Evolutionary conservation across 495 filamentous ascomycete species (phyloP).

Genomic region (Pyronema domesticum): DNA sequence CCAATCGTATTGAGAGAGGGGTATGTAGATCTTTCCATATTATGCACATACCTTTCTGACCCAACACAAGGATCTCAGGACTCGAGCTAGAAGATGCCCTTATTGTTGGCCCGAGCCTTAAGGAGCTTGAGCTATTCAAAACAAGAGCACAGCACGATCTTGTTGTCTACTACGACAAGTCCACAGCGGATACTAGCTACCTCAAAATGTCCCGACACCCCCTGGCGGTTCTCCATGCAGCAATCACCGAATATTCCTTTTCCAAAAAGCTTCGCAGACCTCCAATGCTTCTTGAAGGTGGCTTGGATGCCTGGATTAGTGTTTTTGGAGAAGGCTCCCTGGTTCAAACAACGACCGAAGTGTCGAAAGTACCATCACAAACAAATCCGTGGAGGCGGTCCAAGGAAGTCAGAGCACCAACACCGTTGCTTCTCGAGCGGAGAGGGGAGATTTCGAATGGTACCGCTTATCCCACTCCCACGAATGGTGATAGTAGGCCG

Average conservation of each 20-base stretch:
- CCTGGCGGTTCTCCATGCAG: slow-evolving; percentile 53
- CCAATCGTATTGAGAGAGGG: slow-evolving; percentile 52
- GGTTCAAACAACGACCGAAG: background rate
- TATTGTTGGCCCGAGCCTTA: slow-evolving; percentile 51
- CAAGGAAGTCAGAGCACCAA: background rate
- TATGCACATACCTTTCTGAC: background rate
- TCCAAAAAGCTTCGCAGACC: slow-evolving; percentile 37
- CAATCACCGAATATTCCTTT: slow-evolving; percentile 30
- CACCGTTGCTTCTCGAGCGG: slow-evolving; percentile 7
- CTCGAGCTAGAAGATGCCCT: slow-evolving; percentile 69
- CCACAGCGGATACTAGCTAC: slow-evolving; percentile 37
- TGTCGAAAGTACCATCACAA: background rate
- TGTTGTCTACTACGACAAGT: slow-evolving; percentile 78
- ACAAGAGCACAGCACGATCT: slow-evolving; percentile 63
- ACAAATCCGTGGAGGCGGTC: background rate
- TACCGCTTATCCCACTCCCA: slow-evolving; percentile 20
- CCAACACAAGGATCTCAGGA: slow-evolving; percentile 46
- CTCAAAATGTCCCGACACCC: slow-evolving; percentile 36
- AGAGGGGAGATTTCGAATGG: slow-evolving; percentile 9
- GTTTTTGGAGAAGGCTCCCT: slow-evolving; percentile 56
- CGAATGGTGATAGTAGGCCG: slow-evolving; percentile 16
- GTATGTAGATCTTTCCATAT: slow-evolving; percentile 6
- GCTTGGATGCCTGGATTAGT: slow-evolving; percentile 69
- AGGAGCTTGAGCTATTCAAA: slow-evolving; percentile 56
- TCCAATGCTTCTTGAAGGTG: slow-evolving; percentile 64